Percentiles rank a stretch among this genome's conserved stretches.
Conservation (phyloP, 257 asterid genomes). For the Capsicum rhomboideum region DNA sequence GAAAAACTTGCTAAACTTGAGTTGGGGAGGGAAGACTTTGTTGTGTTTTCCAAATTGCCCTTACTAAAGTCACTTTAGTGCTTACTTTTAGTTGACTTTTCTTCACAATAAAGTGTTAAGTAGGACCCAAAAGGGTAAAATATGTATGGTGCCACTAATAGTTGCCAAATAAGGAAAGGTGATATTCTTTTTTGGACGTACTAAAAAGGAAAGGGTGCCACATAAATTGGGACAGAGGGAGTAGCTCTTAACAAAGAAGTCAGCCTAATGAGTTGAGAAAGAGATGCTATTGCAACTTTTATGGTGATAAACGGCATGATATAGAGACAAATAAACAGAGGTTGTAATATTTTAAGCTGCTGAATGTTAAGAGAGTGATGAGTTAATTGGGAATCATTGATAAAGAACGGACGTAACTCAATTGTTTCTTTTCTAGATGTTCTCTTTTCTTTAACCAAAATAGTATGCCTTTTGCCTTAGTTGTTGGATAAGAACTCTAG, state of each 20-base stretch:
- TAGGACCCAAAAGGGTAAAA: no score
- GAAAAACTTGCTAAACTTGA: not conserved
- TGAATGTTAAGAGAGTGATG: not conserved
- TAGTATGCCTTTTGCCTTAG: not conserved
- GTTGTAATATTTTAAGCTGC: not conserved
- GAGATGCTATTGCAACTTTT: not conserved
- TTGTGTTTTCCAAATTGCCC: no score
- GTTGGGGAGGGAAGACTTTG: no score
- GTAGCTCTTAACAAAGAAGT: not conserved
- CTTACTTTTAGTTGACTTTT: no score
- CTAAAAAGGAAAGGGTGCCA: no score
- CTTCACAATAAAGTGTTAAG: no score
- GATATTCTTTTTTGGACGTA: no score
- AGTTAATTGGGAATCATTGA: not conserved
- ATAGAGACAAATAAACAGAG: not conserved
- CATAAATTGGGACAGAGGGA: no score
- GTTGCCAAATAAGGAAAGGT: no score
- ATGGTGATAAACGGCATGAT: not conserved
- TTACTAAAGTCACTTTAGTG: no score
- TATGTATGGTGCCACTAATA: no score
- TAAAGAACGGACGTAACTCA: not conserved
- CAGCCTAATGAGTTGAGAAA: not conserved
- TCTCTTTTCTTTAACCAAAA: not conserved
- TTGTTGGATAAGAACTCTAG: not conserved
- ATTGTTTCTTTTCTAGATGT: not conserved